phyloP scores from a whole-genome alignment of 305 asterid species.

The Fraxinus velutina region DNA sequence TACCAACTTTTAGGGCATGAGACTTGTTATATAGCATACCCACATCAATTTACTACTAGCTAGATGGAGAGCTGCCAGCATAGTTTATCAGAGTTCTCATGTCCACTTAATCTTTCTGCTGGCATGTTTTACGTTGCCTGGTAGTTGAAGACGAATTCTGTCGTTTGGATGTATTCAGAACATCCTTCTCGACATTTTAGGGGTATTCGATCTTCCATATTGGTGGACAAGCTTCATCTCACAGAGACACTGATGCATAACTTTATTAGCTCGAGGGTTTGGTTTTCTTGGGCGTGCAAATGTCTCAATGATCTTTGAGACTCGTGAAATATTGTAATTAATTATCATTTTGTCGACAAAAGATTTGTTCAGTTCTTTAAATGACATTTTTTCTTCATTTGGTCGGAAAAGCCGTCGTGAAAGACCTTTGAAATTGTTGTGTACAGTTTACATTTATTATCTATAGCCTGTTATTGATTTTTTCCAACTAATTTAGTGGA shows the following conservation, averaged over 20 bases:
- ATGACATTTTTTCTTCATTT: neutral
- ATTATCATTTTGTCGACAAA: neutral
- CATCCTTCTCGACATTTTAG: slow-evolving; percentile 12
- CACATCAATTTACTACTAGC: neutral
- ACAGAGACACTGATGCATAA: neutral
- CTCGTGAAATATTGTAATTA: neutral
- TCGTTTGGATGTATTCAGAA: slow-evolving; percentile 7
- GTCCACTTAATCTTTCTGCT: slow-evolving; percentile 14
- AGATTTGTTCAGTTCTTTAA: neutral
- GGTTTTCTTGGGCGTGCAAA: neutral
- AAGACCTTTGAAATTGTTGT: neutral
- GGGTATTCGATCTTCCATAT: neutral
- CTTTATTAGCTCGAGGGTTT: slow-evolving; percentile 17
- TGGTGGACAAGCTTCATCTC: slow-evolving; percentile 5
- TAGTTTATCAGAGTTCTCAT: slow-evolving; percentile 9
- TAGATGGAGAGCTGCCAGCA: slow-evolving; percentile 20
- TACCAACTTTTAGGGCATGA: neutral
- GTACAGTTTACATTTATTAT: neutral
- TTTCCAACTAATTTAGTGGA: neutral
- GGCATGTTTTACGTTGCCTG: slow-evolving; percentile 1
- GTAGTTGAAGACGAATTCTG: slow-evolving; percentile 2
- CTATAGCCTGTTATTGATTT: neutral
- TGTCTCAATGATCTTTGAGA: neutral
- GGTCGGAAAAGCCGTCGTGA: neutral
- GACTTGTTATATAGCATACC: slow-evolving; percentile 11